Evolutionary conservation across 768 basidiomycete genomes (phyloP), one percentile per base, ranked within the genome.

Genomic region (Lactifluus piperatus): DNA sequence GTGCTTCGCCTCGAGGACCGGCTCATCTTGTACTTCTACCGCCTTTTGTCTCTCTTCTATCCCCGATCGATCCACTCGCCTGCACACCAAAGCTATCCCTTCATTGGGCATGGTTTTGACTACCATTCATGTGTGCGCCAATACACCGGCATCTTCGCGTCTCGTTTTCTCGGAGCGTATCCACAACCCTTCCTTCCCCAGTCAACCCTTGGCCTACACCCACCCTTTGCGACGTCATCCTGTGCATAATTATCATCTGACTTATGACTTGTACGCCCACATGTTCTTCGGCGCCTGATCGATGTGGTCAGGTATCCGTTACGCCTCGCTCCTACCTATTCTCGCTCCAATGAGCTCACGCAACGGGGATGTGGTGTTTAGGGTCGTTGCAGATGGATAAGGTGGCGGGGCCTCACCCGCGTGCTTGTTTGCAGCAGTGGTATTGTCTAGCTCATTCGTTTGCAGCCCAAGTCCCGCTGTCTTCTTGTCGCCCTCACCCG

Each of bases 91-190:
- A 84, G 85, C 84, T 85, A 86, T 84, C 86, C 81, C 86, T 88
- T 88, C 57, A 71, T 67, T 88, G 87, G 80, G 85, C 85, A 82
- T 76, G 82, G 84, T 83, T 79, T 80, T 85, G n/a, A 83, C 82
- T 77, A 62, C 63, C 62, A 49, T 62, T 51, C 52, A 62, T 55
- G 57, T 62, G 77, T 77, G 74, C 76, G 84, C 86, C 86, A 73
- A 89, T 69, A 87, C 88, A 85, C 76, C 70, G 85, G 85, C 82
- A 70, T 79, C 79, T 72, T 73, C 59, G 71, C 64, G 62, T 68
- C 72, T 68, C 64, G 66, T 57, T 41, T 37, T 71, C 70, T 62
- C 67, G 65, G 64, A 68, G 58, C 64, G 65, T 63, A 62, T 26
- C 27, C 58, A 58, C 47, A 30, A 47, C 54, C 60, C 64, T 53